A percentile compares a stretch with the other conserved stretches of the same genome.
These are phyloP conservation scores for Phytopythium litorale DNA, from an alignment of 352 stramenopile species.

Conservation along the genomic window DNA sequence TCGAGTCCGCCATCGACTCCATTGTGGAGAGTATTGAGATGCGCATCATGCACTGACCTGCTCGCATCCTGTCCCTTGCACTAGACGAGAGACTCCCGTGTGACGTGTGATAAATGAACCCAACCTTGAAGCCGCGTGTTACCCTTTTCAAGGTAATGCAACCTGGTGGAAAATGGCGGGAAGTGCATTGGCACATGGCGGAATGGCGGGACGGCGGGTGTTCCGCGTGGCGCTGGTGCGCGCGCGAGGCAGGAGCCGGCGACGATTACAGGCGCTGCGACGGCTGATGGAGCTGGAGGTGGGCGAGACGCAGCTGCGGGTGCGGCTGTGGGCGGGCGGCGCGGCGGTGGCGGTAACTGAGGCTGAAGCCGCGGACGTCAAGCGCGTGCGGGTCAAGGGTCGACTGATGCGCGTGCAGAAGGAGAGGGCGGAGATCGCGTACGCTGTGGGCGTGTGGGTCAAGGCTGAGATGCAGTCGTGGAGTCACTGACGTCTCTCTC, in stretches of 20 bases:
- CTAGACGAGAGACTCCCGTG: background rate
- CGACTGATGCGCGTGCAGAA: background rate
- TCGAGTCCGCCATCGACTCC: background rate
- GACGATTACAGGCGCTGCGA: background rate
- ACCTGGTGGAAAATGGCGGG: too few relatives aligned
- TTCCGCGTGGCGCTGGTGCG: constrained; percentile 1
- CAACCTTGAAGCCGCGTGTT: too few relatives aligned
- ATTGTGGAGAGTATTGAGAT: background rate
- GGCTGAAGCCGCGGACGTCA: background rate
- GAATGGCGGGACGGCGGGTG: background rate
- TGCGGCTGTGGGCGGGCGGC: background rate
- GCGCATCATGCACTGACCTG: background rate
- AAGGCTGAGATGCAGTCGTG: background rate
- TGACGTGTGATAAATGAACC: constrained; percentile 1
- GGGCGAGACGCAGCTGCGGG: background rate
- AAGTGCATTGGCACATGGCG: background rate
- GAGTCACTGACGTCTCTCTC: background rate
- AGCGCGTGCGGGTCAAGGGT: background rate
- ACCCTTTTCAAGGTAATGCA: too few relatives aligned
- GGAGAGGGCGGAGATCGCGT: background rate
- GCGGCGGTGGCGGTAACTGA: background rate
- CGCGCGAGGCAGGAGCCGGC: background rate
- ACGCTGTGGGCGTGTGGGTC: background rate
- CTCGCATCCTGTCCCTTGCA: background rate
- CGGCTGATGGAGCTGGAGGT: background rate